These are phyloP conservation scores for Echites panduratus DNA, from an alignment of 257 asterid species.

Conservation along the genomic window DNA sequence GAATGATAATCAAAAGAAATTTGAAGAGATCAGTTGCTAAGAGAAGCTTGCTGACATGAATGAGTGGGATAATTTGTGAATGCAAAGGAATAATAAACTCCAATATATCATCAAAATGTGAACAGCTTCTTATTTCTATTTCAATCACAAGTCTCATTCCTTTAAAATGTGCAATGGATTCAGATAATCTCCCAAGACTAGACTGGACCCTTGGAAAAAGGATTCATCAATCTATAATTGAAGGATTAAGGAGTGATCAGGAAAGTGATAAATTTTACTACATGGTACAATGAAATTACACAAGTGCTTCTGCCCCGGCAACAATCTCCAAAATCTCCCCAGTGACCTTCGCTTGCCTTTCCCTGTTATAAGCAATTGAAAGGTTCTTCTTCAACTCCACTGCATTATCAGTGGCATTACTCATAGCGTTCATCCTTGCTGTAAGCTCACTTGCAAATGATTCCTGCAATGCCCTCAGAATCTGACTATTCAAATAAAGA, in stretches of 20 bases:
- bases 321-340: slow-evolving; percentile 64
- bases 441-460: slow-evolving; percentile 76
- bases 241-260: background rate
- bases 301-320: slow-evolving; percentile 69
- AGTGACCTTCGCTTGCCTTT: slow-evolving; percentile 72
- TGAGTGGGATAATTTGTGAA: background rate
- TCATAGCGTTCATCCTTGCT: slow-evolving; percentile 75
- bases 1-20: background rate
- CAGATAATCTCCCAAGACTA: background rate
- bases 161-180: background rate
- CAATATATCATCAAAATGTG: background rate
- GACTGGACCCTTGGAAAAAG: background rate
- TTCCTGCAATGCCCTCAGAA: slow-evolving; percentile 73
- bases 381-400: slow-evolving; percentile 55
- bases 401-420: slow-evolving; percentile 67
- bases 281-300: background rate
- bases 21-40: background rate
- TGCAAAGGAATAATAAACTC: background rate
- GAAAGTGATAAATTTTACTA: background rate
- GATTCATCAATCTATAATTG: background rate
- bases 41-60: background rate
- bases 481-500: slow-evolving; percentile 69
- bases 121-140: background rate
- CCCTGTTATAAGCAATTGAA: slow-evolving; percentile 51
- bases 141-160: background rate